phyloP scores from a whole-genome alignment of 108 stramenopile species.

The Fistulifera solaris region DNA sequence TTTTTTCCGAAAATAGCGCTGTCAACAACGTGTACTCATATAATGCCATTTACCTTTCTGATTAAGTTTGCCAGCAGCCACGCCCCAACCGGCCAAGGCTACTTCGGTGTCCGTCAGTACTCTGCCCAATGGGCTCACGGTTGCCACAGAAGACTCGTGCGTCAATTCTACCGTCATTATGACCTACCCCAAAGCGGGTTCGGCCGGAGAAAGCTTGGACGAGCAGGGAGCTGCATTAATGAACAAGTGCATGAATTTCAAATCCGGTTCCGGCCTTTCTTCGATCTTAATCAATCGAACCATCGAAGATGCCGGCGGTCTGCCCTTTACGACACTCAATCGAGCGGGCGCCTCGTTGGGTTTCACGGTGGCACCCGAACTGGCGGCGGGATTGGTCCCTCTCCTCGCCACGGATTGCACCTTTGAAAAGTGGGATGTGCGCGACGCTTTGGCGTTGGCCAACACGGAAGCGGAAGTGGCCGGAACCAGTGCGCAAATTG shows the following conservation, averaged over 20 bases:
- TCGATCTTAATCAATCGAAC: conserved; percentile 56
- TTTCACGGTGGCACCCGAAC: conserved; percentile 65
- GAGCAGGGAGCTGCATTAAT: conserved; percentile 73
- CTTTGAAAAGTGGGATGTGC: conserved; percentile 87
- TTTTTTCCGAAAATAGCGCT: no score
- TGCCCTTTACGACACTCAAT: conserved; percentile 52
- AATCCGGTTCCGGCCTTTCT: conserved; percentile 66
- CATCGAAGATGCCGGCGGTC: conserved; percentile 71
- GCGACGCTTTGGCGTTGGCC: conserved; percentile 60
- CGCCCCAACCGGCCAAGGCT: conserved; percentile 51
- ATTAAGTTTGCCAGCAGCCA: conserved; percentile 51
- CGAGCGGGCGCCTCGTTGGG: conserved; percentile 66
- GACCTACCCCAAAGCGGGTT: conserved; percentile 80
- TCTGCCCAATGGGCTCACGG: conserved; percentile 61
- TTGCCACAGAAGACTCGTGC: conserved; percentile 70
- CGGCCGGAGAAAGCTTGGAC: conserved; percentile 47
- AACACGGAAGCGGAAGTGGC: conserved; percentile 46
- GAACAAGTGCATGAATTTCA: conserved; percentile 76
- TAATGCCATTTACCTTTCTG: not conserved
- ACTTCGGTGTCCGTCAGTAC: conserved; percentile 58
- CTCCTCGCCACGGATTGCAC: conserved; percentile 53
- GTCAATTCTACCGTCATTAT: conserved; percentile 70
- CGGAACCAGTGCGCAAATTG: conserved; percentile 59
- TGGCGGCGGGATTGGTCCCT: conserved; percentile 54
- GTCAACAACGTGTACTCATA: conserved; percentile 5